Base-by-base conservation (phyloP, 345 rosid genomes). In the Populus simonii region DNA sequence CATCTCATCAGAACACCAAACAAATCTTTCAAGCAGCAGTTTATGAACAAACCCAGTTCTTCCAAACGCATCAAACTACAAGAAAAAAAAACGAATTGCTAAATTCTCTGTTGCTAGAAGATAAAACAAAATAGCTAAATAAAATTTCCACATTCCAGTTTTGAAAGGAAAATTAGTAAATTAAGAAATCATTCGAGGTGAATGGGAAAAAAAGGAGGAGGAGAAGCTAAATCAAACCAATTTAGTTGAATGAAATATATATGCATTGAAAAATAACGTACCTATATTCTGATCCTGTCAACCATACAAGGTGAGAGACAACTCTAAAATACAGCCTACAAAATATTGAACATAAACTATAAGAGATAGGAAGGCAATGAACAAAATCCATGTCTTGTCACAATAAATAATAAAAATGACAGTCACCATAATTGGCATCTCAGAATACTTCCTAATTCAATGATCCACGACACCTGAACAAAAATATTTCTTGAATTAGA, bases 381-480 rank as follows among this genome's bases (percentile, higher is more conserved):
- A 57, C 63, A 57, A n/a, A 57, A 57, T 57, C 9, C 63, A n/a
- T 55, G 63, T 57, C 63, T 57, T 25, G 11, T 33, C 70, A 79
- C 45, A 29, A 23, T 84, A 66, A 70, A 70, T 66, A 57, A n/a
- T 59, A 41, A 83, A 70, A 72, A 76, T n/a, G 55, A 13, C 29
- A 55, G 84, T 65, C 79, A 80, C 86, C 85, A 41, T 71, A 70
- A 71, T 59, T 57, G 41, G 74, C 76, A 80, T 72, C 78, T 47
- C 74, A 20, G 39, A 41, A 57, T 38, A 22, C 76, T 73, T 81
- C 83, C 84, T 88, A 95, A 84, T 95, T 95, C 81, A 95, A 79
- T 45, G 98, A 93, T 88, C 98, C 96, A 70, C 92, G 98, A 33
- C 99, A 95, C 89, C 98, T 93, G 88, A 80, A 79, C 71, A 81